These are phyloP conservation scores for Cladosporium halotolerans DNA, from an alignment of 2,329 filamentous ascomycete species.

Conservation along the genomic window DNA sequence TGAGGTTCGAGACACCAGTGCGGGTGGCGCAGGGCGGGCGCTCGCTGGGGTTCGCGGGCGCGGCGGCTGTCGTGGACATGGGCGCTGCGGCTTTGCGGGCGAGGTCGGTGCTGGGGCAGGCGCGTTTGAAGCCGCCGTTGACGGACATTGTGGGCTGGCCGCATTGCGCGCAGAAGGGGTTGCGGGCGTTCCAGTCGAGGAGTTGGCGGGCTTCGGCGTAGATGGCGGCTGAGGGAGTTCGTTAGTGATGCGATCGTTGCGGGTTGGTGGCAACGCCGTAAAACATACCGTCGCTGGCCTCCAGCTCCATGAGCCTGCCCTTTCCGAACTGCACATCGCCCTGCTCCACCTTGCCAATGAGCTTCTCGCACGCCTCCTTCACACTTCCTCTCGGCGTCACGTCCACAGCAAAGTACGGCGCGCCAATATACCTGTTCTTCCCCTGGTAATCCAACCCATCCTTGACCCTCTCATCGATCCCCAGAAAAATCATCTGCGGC, in stretches of 20 bases:
- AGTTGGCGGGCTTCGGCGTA: conserved; percentile 84
- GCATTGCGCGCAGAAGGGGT: conserved; percentile 86
- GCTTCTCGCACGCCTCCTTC: conserved; percentile 54
- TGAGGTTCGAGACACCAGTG: conserved; percentile 80
- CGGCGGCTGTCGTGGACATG: conserved; percentile 22
- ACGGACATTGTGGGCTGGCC: conserved; percentile 74
- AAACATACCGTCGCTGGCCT: conserved; percentile 53
- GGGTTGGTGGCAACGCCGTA: background rate
- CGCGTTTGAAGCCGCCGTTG: conserved; percentile 73
- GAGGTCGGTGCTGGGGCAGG: conserved; percentile 66
- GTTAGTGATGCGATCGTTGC: background rate
- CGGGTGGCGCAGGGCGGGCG: conserved; percentile 73
- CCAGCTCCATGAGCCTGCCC: conserved; percentile 58
- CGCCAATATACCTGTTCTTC: conserved; percentile 62
- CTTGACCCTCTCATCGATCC: conserved; percentile 62
- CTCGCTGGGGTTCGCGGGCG: conserved; percentile 36
- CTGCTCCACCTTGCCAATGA: conserved; percentile 55
- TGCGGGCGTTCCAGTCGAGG: conserved; percentile 89
- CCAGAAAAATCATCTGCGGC: conserved; percentile 76
- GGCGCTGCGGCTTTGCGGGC: conserved; percentile 27
- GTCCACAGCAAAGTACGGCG: conserved; percentile 85
- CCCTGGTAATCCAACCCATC: conserved; percentile 57
- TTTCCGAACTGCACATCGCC: conserved; percentile 60
- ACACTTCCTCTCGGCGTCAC: conserved; percentile 62
- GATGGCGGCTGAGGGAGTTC: conserved; percentile 60